These are phyloP conservation scores for Termitomyces heimii DNA, from an alignment of 768 basidiomycete species.

Conservation along the genomic window DNA sequence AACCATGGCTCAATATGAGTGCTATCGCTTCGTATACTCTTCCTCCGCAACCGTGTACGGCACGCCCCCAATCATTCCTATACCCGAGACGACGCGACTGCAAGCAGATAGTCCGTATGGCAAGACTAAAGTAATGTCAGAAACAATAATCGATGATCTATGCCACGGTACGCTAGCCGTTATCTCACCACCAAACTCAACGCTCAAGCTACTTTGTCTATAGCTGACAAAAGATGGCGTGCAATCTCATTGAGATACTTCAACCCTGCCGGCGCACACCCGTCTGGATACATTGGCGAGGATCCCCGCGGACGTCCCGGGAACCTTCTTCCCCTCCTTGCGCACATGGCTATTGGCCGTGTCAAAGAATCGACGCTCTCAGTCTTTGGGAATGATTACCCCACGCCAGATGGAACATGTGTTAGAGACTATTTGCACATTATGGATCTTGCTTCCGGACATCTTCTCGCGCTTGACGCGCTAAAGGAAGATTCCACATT, in stretches of 20 bases:
- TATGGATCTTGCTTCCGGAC: conserved; percentile 92
- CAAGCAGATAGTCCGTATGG: conserved; percentile 92
- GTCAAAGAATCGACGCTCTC: conserved; percentile 63
- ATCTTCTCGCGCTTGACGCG: conserved; percentile 86
- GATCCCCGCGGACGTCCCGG: conserved; percentile 95
- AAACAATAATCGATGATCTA: conserved; percentile 84
- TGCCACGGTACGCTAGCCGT: conserved; percentile 54
- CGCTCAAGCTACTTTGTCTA: background rate
- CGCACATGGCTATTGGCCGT: conserved; percentile 92
- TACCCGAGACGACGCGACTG: conserved; percentile 86
- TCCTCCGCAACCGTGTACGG: conserved; percentile 99
- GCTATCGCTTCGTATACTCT: conserved; percentile 89
- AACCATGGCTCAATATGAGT: conserved; percentile 80
- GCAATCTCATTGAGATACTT: conserved; percentile 92
- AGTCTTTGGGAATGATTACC: conserved; percentile 97
- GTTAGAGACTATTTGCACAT: conserved; percentile 95
- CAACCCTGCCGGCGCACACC: conserved; percentile 99
- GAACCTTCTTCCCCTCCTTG: conserved; percentile 88
- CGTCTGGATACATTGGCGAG: conserved; percentile 92
- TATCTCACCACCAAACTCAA: background rate
- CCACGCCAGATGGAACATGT: conserved; percentile 94
- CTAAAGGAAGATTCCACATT: conserved; percentile 53
- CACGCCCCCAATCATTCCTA: conserved; percentile 86
- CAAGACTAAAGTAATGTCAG: conserved; percentile 93
- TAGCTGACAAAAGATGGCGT: conserved; percentile 72